Evolutionary conservation across 2,329 filamentous ascomycete species (phyloP), one percentile per base, ranked within the genome.

Genomic region (Ilyonectria sp.): DNA sequence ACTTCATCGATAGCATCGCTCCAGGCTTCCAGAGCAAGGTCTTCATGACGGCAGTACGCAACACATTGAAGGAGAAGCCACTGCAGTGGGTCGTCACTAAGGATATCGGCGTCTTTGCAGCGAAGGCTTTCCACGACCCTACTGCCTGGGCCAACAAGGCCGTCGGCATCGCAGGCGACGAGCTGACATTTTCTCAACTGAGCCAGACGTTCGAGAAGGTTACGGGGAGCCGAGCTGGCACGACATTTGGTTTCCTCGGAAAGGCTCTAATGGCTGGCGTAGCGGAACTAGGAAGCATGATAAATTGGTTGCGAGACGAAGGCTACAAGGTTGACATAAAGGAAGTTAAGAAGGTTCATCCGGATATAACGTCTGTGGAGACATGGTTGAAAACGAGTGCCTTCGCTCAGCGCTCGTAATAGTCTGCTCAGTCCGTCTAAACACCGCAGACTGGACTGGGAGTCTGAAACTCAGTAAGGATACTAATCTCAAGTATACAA

Each of bases 91-190:
- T 63, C 0, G 69, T 69, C 1, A 71, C 69, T 0, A 52, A 71
- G 7, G 66, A 71, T 2, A 71, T 71, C 23, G 69, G 69, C 6
- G 69, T 63, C 15, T 71, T 71, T 35, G 69, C 62, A 3, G 69
- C 65, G 1, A 66, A 69, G 15, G 65, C 66, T 15, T 71, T 71
- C 44, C 13, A 35, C 0, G 47, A 52, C 17, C 57, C 68, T 0
- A 21, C 46, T 0, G 2, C 11, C 1, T 71, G 69, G 69, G 23
- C 43, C 2, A 65, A 60, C 17, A 43, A 56, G 35, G 57, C 68
- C 1, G 56, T 71, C n/a, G 61, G 68, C 9, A 6, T 71, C 2
- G 69, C 64, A 8, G 69, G 69, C 9, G 69, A 71, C 4, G 68
- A 70, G 19, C 33, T 71, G 1, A 70, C 69, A 6, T 71, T 70